Base-by-base conservation (phyloP, 176 grass and related monocot species). In the Saccharum officinarum region DNA sequence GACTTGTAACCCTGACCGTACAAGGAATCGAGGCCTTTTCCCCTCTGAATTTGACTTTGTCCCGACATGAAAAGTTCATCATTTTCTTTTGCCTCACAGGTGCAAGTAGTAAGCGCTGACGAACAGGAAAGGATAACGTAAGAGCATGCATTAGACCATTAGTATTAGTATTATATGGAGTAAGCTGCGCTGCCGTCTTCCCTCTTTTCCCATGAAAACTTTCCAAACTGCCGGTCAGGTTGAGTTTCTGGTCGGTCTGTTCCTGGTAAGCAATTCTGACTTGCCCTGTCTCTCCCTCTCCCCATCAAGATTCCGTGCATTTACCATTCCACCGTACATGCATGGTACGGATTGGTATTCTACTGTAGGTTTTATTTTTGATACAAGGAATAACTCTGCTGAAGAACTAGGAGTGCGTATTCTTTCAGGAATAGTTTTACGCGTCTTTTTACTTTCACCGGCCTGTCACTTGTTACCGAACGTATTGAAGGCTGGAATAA, bases 101-200 rank as follows among this genome's bases (percentile, higher is more conserved):
- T 14, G 44, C 36, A 69, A 55, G 46, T 34, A 76, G 73, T 81
- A 69, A 54, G 78, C 44, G 44, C 78, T 80, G 78, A 80, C 78
- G 78, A 69, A 80, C 16, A 37, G 18, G 6, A 52, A 69, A 36
- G 80, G 49, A 70, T 71, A 39, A 8, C 22, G 66, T 15, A 44
- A 9, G n/a, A 30, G 8, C 57, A 61, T 11, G 55, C 52, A 22
- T 52, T 16, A 16, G 1, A 49, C 46, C 46, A 49, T 49, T 38
- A 38, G 5, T 14, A 13, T 3, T 45, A 42, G 0, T 42, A 13
- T 49, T 49, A 33, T 33, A 33, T 33, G 33, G 33, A 33, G 1
- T 16, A 33, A 33, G 34, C 34, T 36, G 50, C 39, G 6, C 7
- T 31, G 6, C 3, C 11, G 40, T 45, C 38, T 70, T 41, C 37